Evolutionary conservation across 2,329 filamentous ascomycete genomes (phyloP).

Genomic region (Zasmidium cellare): DNA sequence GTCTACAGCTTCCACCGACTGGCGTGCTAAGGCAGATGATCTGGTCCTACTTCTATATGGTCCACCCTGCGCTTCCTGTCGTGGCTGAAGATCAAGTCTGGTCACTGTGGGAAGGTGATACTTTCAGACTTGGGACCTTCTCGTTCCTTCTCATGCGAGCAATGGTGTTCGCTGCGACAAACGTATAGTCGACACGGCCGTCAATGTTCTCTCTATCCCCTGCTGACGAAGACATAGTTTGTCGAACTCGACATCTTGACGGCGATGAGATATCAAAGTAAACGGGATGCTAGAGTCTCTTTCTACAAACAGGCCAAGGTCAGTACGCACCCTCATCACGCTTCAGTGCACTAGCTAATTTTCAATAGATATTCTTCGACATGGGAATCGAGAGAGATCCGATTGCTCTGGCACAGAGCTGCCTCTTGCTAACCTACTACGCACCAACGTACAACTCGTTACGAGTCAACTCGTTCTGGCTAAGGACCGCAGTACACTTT

Average conservation of each 20-base stretch:
- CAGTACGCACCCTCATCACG: background rate
- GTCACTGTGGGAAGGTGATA: slow-evolving; percentile 17
- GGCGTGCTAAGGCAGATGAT: slow-evolving; percentile 17
- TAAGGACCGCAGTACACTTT: slow-evolving; percentile 6
- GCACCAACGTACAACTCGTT: slow-evolving; percentile 5
- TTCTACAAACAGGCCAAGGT: slow-evolving; percentile 9
- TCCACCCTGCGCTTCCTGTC: slow-evolving; percentile 20
- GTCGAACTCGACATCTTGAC: slow-evolving; percentile 1
- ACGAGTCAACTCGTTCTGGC: slow-evolving; percentile 7
- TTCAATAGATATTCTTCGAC: slow-evolving; percentile 4
- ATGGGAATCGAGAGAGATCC: slow-evolving; percentile 7
- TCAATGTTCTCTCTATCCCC: background rate
- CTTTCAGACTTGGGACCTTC: slow-evolving; percentile 11
- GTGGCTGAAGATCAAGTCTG: slow-evolving; percentile 21
- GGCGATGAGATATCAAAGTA: slow-evolving; percentile 1
- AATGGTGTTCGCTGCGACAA: slow-evolving; percentile 17
- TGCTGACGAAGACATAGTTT: background rate
- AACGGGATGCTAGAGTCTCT: slow-evolving; percentile 9
- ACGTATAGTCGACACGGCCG: background rate
- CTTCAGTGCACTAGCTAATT: background rate
- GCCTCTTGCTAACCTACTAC: slow-evolving; percentile 9
- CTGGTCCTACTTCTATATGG: slow-evolving; percentile 20
- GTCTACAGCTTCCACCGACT: slow-evolving; percentile 20
- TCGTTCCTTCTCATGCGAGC: slow-evolving; percentile 16
- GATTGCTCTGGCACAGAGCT: slow-evolving; percentile 4